Base-by-base conservation (phyloP, 129 eudicot genomes). In the Flaveria bidentis region DNA sequence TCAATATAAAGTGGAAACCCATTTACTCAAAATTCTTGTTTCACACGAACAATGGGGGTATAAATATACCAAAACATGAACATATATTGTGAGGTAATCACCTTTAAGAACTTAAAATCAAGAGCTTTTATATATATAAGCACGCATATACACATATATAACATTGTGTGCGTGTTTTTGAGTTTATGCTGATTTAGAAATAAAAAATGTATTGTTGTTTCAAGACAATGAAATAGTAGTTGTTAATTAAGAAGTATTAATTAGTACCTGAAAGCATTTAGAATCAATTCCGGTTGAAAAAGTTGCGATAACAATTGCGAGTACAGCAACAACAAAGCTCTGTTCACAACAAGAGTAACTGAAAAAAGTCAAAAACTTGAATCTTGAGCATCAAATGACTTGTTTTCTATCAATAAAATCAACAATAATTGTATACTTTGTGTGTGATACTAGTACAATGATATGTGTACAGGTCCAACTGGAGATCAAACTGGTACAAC, bases 221-320 rank as follows among this genome's bases (percentile, higher is more conserved):
- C 17, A 62, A 62, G n/a, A 13, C 60, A 28, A 36, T 5, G 53
- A 42, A 8, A 44, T 42, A 17, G 1, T 17, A 4, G 8, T 67
- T 66, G 23, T 26, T 12, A 28, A 4, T 26, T 14, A 28, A 62
- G 46, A 63, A 15, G 78, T 33, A 15, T 23, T 51, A 56, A 47
- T 55, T 86, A 56, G 60, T 55, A 88, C 97, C 97, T 91, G 97
- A 84, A 91, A 91, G 78, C 97, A 88, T 82, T 91, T 82, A 36
- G 95, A 88, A 74, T 91, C 97, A 2, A 88, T 87, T 55, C 97
- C 97, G 1, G 97, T 91, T 62, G 97, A 91, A 81, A 91, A 91
- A 56, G 97, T 91, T 4, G 97, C 97, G 17, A 91, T 84, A 8
- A 91, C 97, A 11, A 91, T 88, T 25, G 97, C 89, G 46, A 88